Evolutionary conservation across 2,329 filamentous ascomycete genomes (phyloP).

Genomic region (Arachnopeziza araneosa): DNA sequence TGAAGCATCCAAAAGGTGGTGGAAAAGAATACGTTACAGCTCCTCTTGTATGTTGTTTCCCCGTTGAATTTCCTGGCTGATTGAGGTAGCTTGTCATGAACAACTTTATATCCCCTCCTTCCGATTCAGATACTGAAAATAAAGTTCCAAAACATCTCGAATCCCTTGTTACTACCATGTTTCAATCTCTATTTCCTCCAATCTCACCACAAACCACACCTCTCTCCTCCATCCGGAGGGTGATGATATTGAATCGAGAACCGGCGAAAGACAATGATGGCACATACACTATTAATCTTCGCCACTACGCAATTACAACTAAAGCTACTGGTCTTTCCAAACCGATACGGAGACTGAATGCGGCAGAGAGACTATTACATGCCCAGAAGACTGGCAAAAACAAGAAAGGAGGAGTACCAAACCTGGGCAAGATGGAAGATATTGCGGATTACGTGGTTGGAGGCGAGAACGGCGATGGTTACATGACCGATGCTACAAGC

Average conservation of each 20-base stretch:
- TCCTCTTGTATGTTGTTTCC: slow-evolving; percentile 56
- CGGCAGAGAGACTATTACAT: slow-evolving; percentile 69
- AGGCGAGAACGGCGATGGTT: slow-evolving; percentile 69
- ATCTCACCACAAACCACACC: slow-evolving; percentile 90
- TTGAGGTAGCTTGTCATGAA: slow-evolving; percentile 81
- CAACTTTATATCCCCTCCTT: slow-evolving; percentile 71
- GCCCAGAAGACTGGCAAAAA: slow-evolving; percentile 46
- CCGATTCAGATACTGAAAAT: slow-evolving; percentile 49
- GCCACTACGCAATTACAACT: slow-evolving; percentile 94
- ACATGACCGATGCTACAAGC: slow-evolving; percentile 78
- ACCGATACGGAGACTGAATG: slow-evolving; percentile 75
- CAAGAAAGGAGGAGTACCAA: slow-evolving; percentile 71
- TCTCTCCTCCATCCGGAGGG: slow-evolving; percentile 84
- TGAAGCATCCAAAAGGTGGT: slow-evolving; percentile 75
- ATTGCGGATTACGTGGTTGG: slow-evolving; percentile 94
- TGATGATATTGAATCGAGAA: slow-evolving; percentile 86
- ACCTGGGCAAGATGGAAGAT: slow-evolving; percentile 85
- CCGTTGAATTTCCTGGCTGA: background rate
- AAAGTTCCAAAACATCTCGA: slow-evolving; percentile 92
- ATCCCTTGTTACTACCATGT: slow-evolving; percentile 84
- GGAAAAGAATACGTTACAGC: slow-evolving; percentile 82
- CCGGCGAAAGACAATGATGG: slow-evolving; percentile 47
- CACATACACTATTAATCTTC: slow-evolving; percentile 76
- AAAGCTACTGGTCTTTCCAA: slow-evolving; percentile 80
- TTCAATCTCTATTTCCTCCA: slow-evolving; percentile 91